phyloP scores from a whole-genome alignment of 148 eudicot genomes.

The Chenopodium berlandieri region DNA sequence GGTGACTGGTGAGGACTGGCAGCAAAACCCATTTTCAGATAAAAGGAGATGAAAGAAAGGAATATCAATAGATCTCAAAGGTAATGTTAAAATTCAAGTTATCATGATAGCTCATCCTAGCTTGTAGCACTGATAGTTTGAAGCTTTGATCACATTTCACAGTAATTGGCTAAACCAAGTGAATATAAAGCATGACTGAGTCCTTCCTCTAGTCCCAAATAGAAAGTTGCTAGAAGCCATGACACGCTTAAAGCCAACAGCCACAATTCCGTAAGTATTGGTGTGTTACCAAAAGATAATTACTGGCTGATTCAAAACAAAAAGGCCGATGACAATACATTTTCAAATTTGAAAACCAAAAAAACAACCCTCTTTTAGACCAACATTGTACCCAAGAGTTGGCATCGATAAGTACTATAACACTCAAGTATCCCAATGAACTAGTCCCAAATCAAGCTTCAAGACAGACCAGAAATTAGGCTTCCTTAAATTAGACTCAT shows the following conservation, averaged over 20 bases:
- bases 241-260: not conserved
- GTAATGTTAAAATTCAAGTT: not conserved
- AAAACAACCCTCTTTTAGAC: too few species aligned
- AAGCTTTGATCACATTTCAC: too few species aligned
- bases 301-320: too few species aligned
- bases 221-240: not conserved
- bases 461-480: not conserved
- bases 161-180: not conserved
- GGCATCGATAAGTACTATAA: not conserved
- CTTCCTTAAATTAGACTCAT: not conserved
- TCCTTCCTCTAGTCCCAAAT: not conserved
- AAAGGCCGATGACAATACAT: too few species aligned
- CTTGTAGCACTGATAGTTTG: too few species aligned
- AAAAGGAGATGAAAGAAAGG: too few species aligned
- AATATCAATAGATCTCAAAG: too few species aligned
- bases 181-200: not conserved
- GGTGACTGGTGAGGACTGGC: too few species aligned
- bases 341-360: too few species aligned
- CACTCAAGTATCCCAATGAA: not conserved
- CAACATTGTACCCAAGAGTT: not conserved
- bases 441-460: not conserved
- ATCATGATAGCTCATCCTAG: not conserved
- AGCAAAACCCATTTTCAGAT: too few species aligned
- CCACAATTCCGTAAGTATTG: not conserved
- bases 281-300: too few species aligned